Conservation (phyloP, 306 rosid species). For the Ceratonia siliqua region DNA sequence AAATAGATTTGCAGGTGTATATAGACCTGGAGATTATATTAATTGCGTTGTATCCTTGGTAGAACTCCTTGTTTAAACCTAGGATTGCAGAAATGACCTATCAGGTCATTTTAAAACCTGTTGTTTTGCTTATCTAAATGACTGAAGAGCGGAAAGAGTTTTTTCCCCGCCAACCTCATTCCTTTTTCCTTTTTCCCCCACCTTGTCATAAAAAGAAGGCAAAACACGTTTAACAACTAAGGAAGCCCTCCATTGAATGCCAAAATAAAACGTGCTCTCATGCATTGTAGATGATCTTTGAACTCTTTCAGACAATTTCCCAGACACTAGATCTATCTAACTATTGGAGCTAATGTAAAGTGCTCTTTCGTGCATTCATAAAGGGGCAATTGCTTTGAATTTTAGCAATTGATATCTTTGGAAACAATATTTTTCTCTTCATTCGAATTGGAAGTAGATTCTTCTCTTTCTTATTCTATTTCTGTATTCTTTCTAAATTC, state of each 20-base stretch:
- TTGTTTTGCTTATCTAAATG: not conserved
- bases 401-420: too few relatives aligned
- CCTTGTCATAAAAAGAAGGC: too few relatives aligned
- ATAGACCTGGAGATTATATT: not conserved
- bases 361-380: too few relatives aligned
- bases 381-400: too few relatives aligned
- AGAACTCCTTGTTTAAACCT: not conserved
- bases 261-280: not conserved
- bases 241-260: constrained; percentile 2
- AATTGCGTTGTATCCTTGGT: not conserved
- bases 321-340: not conserved
- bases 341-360: not conserved
- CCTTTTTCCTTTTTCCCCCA: too few relatives aligned
- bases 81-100: not conserved
- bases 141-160: not conserved
- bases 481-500: too few relatives aligned
- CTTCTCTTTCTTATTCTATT: not conserved
- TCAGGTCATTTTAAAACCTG: not conserved
- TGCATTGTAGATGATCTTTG: not conserved
- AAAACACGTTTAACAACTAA: not conserved
- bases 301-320: not conserved
- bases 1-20: not conserved
- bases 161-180: too few relatives aligned
- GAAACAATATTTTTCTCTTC: too few relatives aligned
- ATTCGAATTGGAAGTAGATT: too few relatives aligned